These are phyloP conservation scores for Ceratocystis variospora DNA, from an alignment of 2,329 filamentous ascomycete genomes.

Conservation along the genomic window DNA sequence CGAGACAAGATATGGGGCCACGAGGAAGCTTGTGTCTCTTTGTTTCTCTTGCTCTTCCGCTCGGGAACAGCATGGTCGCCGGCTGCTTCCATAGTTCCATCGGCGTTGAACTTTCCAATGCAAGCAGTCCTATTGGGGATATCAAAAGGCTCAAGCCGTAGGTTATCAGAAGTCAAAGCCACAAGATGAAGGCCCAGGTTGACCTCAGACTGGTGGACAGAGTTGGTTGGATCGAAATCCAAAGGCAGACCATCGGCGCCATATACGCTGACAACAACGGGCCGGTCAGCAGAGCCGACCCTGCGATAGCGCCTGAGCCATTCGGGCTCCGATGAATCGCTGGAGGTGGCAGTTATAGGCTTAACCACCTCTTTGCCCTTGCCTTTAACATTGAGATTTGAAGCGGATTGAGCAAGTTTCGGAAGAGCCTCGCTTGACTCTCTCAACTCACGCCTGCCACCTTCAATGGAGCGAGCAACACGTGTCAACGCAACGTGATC, in stretches of 20 bases:
- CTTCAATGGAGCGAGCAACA: neutral
- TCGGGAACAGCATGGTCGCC: neutral
- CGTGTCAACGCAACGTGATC: conserved; percentile 6
- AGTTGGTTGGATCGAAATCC: conserved; percentile 12
- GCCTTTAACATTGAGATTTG: neutral
- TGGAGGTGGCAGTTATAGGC: neutral
- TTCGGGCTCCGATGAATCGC: neutral
- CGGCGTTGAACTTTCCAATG: conserved; percentile 2
- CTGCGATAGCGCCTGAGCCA: conserved; percentile 15
- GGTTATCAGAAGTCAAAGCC: conserved; percentile 7
- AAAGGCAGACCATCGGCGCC: conserved; percentile 3
- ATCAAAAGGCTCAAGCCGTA: conserved; percentile 9
- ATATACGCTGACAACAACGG: conserved; percentile 11
- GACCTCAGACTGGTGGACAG: neutral
- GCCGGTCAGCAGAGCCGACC: neutral
- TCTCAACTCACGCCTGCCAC: neutral
- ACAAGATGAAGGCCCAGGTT: conserved; percentile 7
- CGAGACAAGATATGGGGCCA: conserved; percentile 14
- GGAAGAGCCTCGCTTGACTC: neutral
- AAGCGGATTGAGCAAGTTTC: neutral
- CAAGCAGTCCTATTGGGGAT: neutral
- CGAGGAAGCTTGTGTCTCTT: neutral
- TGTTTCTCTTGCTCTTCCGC: neutral
- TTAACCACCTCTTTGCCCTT: conserved; percentile 3
- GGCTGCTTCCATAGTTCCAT: neutral